Evolutionary conservation across 768 basidiomycete genomes (phyloP).

Genomic region (Podaxis sp.): DNA sequence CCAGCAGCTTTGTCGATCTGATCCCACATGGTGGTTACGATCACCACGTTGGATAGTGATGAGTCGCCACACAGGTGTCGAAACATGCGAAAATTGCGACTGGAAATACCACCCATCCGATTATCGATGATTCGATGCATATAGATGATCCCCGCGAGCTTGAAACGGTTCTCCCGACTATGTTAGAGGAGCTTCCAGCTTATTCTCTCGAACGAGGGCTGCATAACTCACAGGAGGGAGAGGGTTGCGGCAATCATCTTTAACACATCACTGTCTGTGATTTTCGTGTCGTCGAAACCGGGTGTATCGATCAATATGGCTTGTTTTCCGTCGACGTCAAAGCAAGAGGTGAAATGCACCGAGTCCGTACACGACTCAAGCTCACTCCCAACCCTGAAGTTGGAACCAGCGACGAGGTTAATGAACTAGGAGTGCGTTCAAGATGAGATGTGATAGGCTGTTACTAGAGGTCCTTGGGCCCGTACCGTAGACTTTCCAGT

Average conservation of each 20-base stretch:
- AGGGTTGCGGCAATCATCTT: slow-evolving; percentile 44
- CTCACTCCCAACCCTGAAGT: slow-evolving; percentile 38
- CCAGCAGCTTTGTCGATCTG: slow-evolving; percentile 29
- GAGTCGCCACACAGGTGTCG: slow-evolving; percentile 40
- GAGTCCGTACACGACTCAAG: slow-evolving; percentile 48
- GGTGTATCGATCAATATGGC: slow-evolving; percentile 55
- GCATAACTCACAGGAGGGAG: slow-evolving; percentile 24
- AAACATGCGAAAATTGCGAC: slow-evolving; percentile 44
- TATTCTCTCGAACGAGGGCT: neutral
- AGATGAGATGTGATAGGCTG: neutral
- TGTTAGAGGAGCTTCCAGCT: slow-evolving; percentile 14
- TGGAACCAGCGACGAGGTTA: slow-evolving; percentile 46
- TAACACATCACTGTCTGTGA: slow-evolving; percentile 43
- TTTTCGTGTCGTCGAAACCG: slow-evolving; percentile 52
- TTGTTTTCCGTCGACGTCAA: slow-evolving; percentile 34
- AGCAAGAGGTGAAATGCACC: slow-evolving; percentile 38
- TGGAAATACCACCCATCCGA: slow-evolving; percentile 37
- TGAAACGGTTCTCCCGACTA: slow-evolving; percentile 28
- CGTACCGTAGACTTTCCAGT: slow-evolving; percentile 34
- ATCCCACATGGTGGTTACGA: slow-evolving; percentile 47
- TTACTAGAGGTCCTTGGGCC: neutral
- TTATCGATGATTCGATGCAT: slow-evolving; percentile 44
- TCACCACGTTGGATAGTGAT: slow-evolving; percentile 40
- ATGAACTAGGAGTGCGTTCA: slow-evolving; percentile 38
- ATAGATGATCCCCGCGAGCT: slow-evolving; percentile 49